Base-by-base conservation (phyloP, 208 protist species). In the Leishmania braziliensis region DNA sequence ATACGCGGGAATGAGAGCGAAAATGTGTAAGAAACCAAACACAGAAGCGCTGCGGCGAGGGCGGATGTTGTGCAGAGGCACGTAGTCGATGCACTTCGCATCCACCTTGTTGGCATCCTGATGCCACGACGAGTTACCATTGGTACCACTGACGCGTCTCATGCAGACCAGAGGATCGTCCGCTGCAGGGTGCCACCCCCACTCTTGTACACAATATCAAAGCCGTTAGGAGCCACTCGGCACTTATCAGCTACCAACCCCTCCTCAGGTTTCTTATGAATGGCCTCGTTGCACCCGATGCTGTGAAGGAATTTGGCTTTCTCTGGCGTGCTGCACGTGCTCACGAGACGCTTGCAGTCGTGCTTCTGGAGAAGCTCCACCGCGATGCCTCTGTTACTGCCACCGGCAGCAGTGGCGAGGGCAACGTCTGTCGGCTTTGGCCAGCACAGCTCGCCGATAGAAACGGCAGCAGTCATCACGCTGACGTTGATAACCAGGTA, bases 331-430 rank as follows among this genome's bases (percentile, higher is more conserved):
- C 82, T 77, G 89, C 90, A 95, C 50, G 90, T 96, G 10, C 93
- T 90, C 53, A 91, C 86, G 53, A 96, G 90, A 39, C 74, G 48
- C 29, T 85, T 81, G 77, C 82, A 89, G 23, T 82, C 78, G 75
- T 89, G 87, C 65, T 90, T 68, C 69, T 86, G 91, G n/a, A 91
- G 85, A 5, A 94, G 80, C 80, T 96, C 91, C 65, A 93, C 90
- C 10, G 88, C 87, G 48, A 92, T 87, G 36, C 66, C 80, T 36
- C 91, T 89, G 5, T 89, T 93, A 74, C 89, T 90, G 51, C 90
- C 93, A 33, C 88, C 90, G 5, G 90, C 93, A 18, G 90, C 92
- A 0, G 86, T 90, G 62, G 92, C 88, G 20, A 93, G 84, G 23
- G 87, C 87, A n/a, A 76, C 71, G 26, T 89, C 84, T n/a, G 75